Evolutionary conservation across 2,329 filamentous ascomycete genomes (phyloP).

Genomic region (Colletotrichum cordylinicola): DNA sequence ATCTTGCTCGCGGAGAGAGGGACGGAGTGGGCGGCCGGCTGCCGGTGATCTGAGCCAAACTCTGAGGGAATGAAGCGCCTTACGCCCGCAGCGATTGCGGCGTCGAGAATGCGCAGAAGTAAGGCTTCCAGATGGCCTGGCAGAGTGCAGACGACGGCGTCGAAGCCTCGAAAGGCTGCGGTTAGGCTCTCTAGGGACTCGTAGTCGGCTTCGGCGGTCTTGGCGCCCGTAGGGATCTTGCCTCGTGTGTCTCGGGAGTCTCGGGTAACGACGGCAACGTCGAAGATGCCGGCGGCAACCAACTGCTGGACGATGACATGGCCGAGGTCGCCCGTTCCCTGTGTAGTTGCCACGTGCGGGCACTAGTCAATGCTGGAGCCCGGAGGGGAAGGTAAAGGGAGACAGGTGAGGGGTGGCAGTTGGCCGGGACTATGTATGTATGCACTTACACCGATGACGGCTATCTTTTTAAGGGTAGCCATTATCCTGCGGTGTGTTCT

Average conservation of each 20-base stretch:
- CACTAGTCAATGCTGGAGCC: not conserved
- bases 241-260: conserved; percentile 40
- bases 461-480: not conserved
- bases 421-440: not conserved
- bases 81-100: conserved; percentile 56
- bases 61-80: conserved; percentile 60
- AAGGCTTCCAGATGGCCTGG: conserved; percentile 42
- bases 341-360: not conserved
- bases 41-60: conserved; percentile 40
- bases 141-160: conserved; percentile 59
- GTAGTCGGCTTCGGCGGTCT: conserved; percentile 40
- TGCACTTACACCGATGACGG: conserved; percentile 1
- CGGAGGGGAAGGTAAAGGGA: not conserved
- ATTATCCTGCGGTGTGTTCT: not conserved
- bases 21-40: conserved; percentile 10
- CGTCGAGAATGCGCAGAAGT: conserved; percentile 56
- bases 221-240: conserved; percentile 32
- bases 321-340: conserved; percentile 37
- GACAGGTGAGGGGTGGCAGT: not conserved
- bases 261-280: conserved; percentile 39
- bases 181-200: conserved; percentile 48
- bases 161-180: conserved; percentile 57
- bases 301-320: conserved; percentile 32
- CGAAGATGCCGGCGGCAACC: conserved; percentile 33
- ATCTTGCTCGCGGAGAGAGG: conserved; percentile 25